phyloP scores from a whole-genome alignment of 305 asterid genomes.

The Rubia tinctorum region DNA sequence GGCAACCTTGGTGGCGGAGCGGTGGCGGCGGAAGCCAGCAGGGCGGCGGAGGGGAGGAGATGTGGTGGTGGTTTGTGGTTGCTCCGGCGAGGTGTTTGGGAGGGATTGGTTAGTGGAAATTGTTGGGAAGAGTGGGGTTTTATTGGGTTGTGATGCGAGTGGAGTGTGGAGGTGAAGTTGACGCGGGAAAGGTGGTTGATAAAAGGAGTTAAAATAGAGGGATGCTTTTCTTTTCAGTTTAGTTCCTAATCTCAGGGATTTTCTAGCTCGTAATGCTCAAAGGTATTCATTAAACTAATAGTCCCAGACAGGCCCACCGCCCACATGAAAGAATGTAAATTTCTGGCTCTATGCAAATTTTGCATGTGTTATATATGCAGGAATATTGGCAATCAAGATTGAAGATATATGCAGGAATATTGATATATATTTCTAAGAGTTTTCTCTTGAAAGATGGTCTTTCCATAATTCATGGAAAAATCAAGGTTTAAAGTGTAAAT shows the following conservation, averaged over 20 bases:
- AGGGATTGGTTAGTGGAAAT: not conserved
- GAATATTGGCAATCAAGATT: too few relatives aligned
- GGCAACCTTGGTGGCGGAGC: conserved; percentile 5
- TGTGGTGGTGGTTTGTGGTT: not conserved
- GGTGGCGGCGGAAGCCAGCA: not conserved
- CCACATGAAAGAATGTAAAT: too few relatives aligned
- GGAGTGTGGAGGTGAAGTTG: conserved; percentile 8
- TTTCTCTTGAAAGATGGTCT: too few relatives aligned
- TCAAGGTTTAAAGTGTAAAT: too few relatives aligned
- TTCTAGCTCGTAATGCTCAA: not conserved
- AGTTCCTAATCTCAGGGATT: not conserved
- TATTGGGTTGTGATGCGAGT: not conserved
- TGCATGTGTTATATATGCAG: too few relatives aligned
- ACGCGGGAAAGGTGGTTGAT: conserved; percentile 16
- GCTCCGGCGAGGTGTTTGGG: conserved; percentile 2
- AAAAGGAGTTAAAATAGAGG: not conserved
- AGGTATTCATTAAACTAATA: not conserved
- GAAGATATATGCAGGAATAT: too few relatives aligned
- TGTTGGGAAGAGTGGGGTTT: conserved; percentile 3
- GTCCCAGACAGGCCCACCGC: too few relatives aligned
- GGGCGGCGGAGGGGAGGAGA: not conserved
- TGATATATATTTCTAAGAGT: too few relatives aligned
- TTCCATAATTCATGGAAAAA: too few relatives aligned
- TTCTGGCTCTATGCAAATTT: too few relatives aligned
- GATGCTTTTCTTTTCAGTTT: not conserved